These are phyloP conservation scores for Daldinia decipiens DNA, from an alignment of 495 filamentous ascomycete species.

Conservation along the genomic window DNA sequence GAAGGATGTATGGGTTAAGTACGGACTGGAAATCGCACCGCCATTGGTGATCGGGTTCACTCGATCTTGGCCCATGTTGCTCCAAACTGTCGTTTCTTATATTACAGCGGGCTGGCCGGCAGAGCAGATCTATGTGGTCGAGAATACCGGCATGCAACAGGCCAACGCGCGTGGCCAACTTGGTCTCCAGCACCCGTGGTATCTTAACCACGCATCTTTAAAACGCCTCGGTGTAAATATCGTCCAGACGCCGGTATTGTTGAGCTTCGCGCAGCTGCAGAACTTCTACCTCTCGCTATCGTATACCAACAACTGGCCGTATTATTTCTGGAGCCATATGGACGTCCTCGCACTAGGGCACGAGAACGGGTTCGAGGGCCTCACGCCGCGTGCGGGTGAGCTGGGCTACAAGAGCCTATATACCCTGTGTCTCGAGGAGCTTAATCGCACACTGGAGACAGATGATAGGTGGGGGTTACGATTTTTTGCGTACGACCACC, in stretches of 20 bases:
- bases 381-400: slow-evolving; percentile 46
- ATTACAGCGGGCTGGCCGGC: slow-evolving; percentile 71
- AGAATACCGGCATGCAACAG: slow-evolving; percentile 71
- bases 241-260: slow-evolving; percentile 65
- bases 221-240: slow-evolving; percentile 65
- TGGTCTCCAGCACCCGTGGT: slow-evolving; percentile 70
- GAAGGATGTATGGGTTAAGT: slow-evolving; percentile 48
- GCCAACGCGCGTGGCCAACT: slow-evolving; percentile 63
- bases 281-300: slow-evolving; percentile 65
- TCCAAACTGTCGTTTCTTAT: slow-evolving; percentile 68
- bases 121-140: slow-evolving; percentile 68
- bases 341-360: slow-evolving; percentile 61
- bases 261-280: slow-evolving; percentile 71
- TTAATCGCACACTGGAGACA: slow-evolving; percentile 46
- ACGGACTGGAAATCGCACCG: slow-evolving; percentile 52
- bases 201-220: slow-evolving; percentile 66
- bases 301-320: slow-evolving; percentile 58
- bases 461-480: slow-evolving; percentile 61
- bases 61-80: slow-evolving; percentile 66
- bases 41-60: slow-evolving; percentile 71
- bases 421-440: slow-evolving; percentile 56
- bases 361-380: slow-evolving; percentile 51
- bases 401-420: slow-evolving; percentile 63
- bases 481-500: slow-evolving; percentile 68
- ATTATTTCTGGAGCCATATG: slow-evolving; percentile 68